Conservation (phyloP, 2,329 filamentous ascomycete species). For the Neodidymelliopsis sp. region DNA sequence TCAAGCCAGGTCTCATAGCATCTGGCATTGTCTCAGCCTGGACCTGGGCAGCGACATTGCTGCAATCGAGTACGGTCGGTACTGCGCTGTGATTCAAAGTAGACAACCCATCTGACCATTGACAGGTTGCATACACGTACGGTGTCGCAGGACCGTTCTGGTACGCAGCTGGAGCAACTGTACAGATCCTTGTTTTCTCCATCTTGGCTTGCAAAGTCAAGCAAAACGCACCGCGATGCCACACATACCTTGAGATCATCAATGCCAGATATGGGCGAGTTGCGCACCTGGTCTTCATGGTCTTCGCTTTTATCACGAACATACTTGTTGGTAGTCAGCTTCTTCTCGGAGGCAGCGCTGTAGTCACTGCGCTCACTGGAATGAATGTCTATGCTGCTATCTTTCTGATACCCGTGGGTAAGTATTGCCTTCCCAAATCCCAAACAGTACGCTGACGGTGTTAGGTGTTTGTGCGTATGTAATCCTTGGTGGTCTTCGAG, state of each 20-base stretch:
- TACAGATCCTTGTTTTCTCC: slow-evolving; percentile 56
- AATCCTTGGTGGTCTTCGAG: slow-evolving; percentile 49
- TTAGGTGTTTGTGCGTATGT: slow-evolving; percentile 47
- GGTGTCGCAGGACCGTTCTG: slow-evolving; percentile 44
- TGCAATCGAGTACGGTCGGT: slow-evolving; percentile 35
- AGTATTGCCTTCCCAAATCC: background rate
- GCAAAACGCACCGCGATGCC: slow-evolving; percentile 50
- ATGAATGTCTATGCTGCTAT: slow-evolving; percentile 56
- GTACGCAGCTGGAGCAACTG: slow-evolving; percentile 55
- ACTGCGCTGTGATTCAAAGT: background rate
- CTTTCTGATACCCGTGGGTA: slow-evolving; percentile 53
- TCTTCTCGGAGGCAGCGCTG: slow-evolving; percentile 53
- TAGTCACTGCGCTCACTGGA: slow-evolving; percentile 53
- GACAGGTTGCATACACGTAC: slow-evolving; percentile 38
- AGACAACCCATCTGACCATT: too few species aligned
- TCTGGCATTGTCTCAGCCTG: slow-evolving; percentile 58
- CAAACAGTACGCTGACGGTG: slow-evolving; percentile 9
- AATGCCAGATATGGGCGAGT: slow-evolving; percentile 50
- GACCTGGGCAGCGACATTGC: slow-evolving; percentile 58
- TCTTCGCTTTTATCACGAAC: slow-evolving; percentile 54
- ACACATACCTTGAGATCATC: slow-evolving; percentile 54
- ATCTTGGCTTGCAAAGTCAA: slow-evolving; percentile 55
- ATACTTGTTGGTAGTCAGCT: slow-evolving; percentile 54
- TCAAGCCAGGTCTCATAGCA: slow-evolving; percentile 57
- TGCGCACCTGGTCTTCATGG: slow-evolving; percentile 52